Evolutionary conservation across 192 early-diverging fungal genomes (phyloP).

Genomic region (Diversispora epigaea): DNA sequence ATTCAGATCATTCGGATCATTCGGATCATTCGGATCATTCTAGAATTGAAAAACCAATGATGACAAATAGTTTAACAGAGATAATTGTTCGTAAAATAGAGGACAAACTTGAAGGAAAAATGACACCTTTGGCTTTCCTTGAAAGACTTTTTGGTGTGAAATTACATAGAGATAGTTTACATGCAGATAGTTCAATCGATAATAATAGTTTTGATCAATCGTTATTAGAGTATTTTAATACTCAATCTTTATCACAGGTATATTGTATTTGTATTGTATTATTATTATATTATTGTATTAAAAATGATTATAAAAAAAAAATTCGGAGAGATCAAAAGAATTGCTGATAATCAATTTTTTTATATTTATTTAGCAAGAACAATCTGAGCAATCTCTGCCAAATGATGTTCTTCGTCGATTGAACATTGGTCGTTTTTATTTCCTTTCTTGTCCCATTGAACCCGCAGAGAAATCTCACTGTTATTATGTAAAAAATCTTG

Average conservation of each 20-base stretch:
- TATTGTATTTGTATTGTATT: neutral
- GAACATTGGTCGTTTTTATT: conserved; percentile 17
- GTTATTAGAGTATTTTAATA: neutral
- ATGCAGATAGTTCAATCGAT: neutral
- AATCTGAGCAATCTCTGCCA: neutral
- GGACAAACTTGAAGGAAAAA: conserved; percentile 7
- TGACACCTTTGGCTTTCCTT: conserved; percentile 13
- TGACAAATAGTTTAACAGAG: neutral
- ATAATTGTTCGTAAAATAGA: neutral
- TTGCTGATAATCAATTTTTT: too few species aligned
- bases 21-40: too few species aligned
- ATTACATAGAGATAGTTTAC: conserved; percentile 14
- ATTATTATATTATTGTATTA: too few species aligned
- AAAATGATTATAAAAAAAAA: too few species aligned
- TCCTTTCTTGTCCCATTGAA: neutral
- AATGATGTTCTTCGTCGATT: neutral
- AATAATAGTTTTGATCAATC: neutral
- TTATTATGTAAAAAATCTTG: conserved; percentile 8
- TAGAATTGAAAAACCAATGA: conserved; percentile 4
- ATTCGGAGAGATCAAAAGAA: too few species aligned
- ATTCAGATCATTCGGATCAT: too few species aligned
- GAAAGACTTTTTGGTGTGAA: conserved; percentile 18
- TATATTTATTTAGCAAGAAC: neutral
- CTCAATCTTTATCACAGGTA: neutral
- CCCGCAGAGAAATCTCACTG: neutral